phyloP scores from a whole-genome alignment of 2,329 filamentous ascomycete species.

The Pseudocercospora ulei region DNA sequence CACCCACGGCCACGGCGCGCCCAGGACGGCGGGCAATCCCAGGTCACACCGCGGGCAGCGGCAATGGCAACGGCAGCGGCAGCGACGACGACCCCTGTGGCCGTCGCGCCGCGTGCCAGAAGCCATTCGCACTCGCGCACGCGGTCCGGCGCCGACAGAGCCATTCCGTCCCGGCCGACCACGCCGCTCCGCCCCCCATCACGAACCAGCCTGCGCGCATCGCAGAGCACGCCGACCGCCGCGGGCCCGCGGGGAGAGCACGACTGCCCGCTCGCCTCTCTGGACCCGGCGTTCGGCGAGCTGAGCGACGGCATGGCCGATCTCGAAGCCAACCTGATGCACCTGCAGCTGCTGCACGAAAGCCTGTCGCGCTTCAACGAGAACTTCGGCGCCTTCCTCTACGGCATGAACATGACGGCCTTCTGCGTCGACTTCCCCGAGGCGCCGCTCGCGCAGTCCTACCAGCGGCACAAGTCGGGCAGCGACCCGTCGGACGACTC shows the following conservation, averaged over 20 bases:
- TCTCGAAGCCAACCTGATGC: conserved; percentile 93
- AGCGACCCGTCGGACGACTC: conserved; percentile 21
- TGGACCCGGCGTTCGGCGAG: conserved; percentile 88
- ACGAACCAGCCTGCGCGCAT: conserved; percentile 76
- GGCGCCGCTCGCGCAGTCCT: conserved; percentile 77
- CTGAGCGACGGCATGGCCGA: conserved; percentile 89
- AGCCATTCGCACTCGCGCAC: conserved; percentile 41
- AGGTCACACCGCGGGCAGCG: too few species aligned
- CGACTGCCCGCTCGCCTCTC: conserved; percentile 62
- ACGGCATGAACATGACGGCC: conserved; percentile 96
- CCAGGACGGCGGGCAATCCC: too few species aligned
- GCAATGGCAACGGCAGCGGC: too few species aligned
- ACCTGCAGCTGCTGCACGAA: conserved; percentile 94
- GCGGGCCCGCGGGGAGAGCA: conserved; percentile 38
- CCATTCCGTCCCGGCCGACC: conserved; percentile 63
- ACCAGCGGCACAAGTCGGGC: conserved; percentile 50
- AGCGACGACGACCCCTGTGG: conserved; percentile 1
- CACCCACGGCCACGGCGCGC: background rate
- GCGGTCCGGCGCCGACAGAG: conserved; percentile 27
- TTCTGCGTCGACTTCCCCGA: conserved; percentile 98
- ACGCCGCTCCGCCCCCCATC: conserved; percentile 87
- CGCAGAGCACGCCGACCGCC: conserved; percentile 42
- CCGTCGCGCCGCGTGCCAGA: conserved; percentile 9
- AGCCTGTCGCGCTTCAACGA: conserved; percentile 87
- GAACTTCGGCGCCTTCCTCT: conserved; percentile 89